Base-by-base conservation (phyloP, 2,329 filamentous ascomycete species). In the Aschersonia sp. region DNA sequence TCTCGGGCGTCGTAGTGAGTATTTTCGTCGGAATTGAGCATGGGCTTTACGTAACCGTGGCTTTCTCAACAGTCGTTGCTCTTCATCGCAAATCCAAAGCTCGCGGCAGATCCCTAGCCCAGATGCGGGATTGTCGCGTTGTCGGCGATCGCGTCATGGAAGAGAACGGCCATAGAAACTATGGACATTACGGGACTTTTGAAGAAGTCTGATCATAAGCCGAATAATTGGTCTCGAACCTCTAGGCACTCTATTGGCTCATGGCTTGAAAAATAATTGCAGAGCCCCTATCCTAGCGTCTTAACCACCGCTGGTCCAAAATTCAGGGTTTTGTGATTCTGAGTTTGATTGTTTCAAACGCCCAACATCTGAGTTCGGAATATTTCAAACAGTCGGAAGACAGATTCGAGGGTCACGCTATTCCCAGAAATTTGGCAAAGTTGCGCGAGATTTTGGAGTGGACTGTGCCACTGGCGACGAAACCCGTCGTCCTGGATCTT, bases 261-360 rank as follows among this genome's bases (percentile, higher is more conserved):
- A 1, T 97, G 97, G 62, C 90, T 90, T 0, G 74, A 83, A 30
- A 73, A 97, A 44, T 74, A 83, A 9, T 71, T 94, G n/a, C 73
- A 85, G 51, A 79, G 79, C 47, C 89, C 92, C 1, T 87, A 92
- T 57, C 90, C 90, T 0, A 92, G 92, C 46, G 76, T 98, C 54
- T 94, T 97, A 66, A 94, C 97, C 97, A 94, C 69, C 81, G 90
- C 43, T 95, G 95, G 64, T 81, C 84, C 0, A 90, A 97, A 67
- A 87, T 22, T 22, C 22, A 22, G 4, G 22, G 22, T 22, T 22
- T 22, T 22, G 22, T 22, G 22, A 22, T 22, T 22, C 22, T 22
- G 2, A 66, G 73, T 2, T 77, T 80, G 54, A 78, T 94, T 44
- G 83, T 83, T 54, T 63, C 71, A 42, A 67, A 81, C 50, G 94